Evolutionary conservation across 306 rosid genomes (phyloP), one percentile per base, ranked within the genome.

Genomic region (Cicer yamashitae): DNA sequence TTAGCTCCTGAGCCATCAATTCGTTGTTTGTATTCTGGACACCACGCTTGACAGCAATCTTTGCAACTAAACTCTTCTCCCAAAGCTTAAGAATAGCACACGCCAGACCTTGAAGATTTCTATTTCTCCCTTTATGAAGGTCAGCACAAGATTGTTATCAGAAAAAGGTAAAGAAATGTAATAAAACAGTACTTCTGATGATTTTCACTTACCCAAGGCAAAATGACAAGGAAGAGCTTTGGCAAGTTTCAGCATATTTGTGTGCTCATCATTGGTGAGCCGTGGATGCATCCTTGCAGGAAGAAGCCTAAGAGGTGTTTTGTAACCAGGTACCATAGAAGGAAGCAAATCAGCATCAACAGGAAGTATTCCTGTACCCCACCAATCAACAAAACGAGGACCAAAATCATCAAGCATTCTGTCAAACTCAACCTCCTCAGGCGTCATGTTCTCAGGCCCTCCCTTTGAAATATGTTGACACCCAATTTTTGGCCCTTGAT

Each of bases 311-410:
- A 88, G 88, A 63, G 99, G 99, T 38, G 93, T 88, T 78, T 72
- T 92, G 83, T 96, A 92, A 57, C 84, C 97, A 14, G 97, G 97
- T 73, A 96, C 59, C n/a, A 40, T 87, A 12, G 88, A 87, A 47
- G 93, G 89, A 75, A 96, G 98, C 41, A 87, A 84, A 88, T 96
- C 99, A 12, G 98, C 98, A 89, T 96, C 96, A 77, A 96, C 86
- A 13, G 99, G 99, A 84, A 92, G 90, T 71, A 92, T 79, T 83
- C 99, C 97, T 1, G 91, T 92, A 50, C 96, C 97, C 99, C 99
- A 96, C 96, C 96, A 96, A 67, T 89, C 99, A 47, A 76, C 90
- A 84, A 86, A 96, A 76, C 99, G 99, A 48, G 96, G 92, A 70
- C 99, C 99, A 46, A 96, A 90, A 65, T 74, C 92, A 83, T 87